These are phyloP conservation scores for Coelastrella sp. DNA, from an alignment of 139 green algal genomes.

Conservation along the genomic window DNA sequence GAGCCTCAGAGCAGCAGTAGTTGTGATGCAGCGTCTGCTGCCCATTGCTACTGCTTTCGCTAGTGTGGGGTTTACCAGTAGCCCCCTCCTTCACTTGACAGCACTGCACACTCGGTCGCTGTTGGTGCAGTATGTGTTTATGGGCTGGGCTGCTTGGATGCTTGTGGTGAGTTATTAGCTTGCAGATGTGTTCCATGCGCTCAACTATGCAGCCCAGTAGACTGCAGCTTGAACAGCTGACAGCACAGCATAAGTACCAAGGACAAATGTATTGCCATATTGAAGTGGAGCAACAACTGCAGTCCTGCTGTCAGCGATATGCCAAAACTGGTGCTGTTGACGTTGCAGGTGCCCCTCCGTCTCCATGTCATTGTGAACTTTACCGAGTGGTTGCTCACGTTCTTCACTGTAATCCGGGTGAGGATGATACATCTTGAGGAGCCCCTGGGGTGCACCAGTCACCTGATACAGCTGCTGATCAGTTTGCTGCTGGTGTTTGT, in stretches of 20 bases:
- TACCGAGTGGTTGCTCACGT: slow-evolving; percentile 17
- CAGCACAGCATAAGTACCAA: too few relatives aligned
- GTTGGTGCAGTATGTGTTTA: slow-evolving; percentile 13
- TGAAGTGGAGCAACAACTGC: too few relatives aligned
- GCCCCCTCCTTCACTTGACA: background rate
- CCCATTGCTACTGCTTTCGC: background rate
- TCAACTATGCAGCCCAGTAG: too few relatives aligned
- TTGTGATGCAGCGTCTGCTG: slow-evolving; percentile 27
- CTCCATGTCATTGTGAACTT: background rate
- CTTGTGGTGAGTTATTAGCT: slow-evolving; percentile 2
- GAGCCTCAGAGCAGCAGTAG: background rate
- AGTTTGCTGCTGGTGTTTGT: slow-evolving; percentile 1
- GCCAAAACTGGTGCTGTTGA: background rate
- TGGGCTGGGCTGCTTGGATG: slow-evolving; percentile 27
- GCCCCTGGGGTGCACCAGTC: background rate
- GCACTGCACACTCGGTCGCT: slow-evolving; percentile 20
- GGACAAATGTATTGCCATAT: too few relatives aligned
- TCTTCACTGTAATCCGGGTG: slow-evolving; percentile 18
- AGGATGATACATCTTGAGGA: background rate
- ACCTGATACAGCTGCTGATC: slow-evolving; percentile 11
- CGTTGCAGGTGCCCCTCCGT: background rate
- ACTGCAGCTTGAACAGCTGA: too few relatives aligned
- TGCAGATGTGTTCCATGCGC: background rate
- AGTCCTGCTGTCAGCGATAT: too few relatives aligned
- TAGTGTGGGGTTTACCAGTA: background rate